phyloP scores from a whole-genome alignment of 2,329 filamentous ascomycete genomes.

The Colletotrichum destructivum region DNA sequence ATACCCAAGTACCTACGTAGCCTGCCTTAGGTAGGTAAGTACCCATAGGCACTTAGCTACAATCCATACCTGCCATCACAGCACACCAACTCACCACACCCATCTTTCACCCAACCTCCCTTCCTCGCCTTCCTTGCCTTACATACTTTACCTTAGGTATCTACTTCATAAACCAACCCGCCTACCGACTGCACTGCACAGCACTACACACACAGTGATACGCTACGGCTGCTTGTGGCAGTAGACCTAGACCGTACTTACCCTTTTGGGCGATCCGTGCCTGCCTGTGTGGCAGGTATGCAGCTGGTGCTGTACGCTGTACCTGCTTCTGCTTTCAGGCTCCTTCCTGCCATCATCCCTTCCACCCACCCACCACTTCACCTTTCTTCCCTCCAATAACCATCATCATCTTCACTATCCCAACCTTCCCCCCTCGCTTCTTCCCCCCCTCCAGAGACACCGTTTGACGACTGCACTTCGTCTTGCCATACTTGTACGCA shows the following conservation, averaged over 20 bases:
- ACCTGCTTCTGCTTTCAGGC: slow-evolving; percentile 42
- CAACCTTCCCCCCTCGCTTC: slow-evolving; percentile 3
- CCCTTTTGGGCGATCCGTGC: slow-evolving; percentile 31
- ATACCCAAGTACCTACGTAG: background rate
- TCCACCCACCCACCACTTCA: slow-evolving; percentile 10
- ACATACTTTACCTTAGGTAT: background rate
- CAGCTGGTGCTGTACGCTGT: slow-evolving; percentile 22
- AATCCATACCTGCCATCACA: background rate
- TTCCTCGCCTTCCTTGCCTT: slow-evolving; percentile 11
- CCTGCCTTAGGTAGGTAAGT: too few relatives aligned
- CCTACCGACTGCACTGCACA: slow-evolving; percentile 2
- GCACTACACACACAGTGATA: slow-evolving; percentile 13
- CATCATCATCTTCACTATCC: slow-evolving; percentile 32
- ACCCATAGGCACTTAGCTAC: too few relatives aligned
- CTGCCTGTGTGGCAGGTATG: slow-evolving; percentile 31
- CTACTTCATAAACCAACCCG: slow-evolving; percentile 3
- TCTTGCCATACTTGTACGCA: slow-evolving; percentile 1
- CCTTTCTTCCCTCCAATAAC: slow-evolving; percentile 27
- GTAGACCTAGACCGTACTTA: slow-evolving; percentile 26
- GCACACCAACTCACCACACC: background rate
- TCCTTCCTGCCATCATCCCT: slow-evolving; percentile 24
- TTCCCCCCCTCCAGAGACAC: background rate
- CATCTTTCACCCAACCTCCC: slow-evolving; percentile 18
- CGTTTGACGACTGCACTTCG: background rate
- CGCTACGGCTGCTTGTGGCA: slow-evolving; percentile 26